Conservation (phyloP, 2,329 filamentous ascomycete genomes). For the Xylariaceae sp. region DNA sequence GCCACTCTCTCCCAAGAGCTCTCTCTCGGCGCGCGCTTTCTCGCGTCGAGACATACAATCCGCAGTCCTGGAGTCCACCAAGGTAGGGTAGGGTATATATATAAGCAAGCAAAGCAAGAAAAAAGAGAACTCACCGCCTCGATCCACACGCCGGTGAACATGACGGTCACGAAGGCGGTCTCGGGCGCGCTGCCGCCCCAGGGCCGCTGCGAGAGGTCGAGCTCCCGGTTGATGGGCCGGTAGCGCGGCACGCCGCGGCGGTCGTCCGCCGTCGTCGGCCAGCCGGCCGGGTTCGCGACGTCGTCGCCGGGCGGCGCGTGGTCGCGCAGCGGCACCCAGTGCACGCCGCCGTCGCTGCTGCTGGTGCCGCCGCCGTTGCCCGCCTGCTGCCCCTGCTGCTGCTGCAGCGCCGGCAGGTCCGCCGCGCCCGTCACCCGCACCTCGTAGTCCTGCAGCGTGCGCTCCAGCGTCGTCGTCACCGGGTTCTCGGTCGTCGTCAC, state of each 20-base stretch:
- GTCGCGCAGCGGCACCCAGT: conserved; percentile 14
- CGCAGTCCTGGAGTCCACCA: no score
- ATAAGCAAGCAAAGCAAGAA: not conserved
- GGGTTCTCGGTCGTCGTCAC: conserved; percentile 17
- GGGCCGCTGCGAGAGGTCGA: conserved; percentile 17
- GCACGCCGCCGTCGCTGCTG: no score
- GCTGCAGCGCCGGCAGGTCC: conserved; percentile 3
- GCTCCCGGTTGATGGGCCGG: conserved; percentile 18
- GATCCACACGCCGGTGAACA: conserved; percentile 22
- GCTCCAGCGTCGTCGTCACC: conserved; percentile 11
- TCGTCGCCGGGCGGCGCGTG: conserved; percentile 6
- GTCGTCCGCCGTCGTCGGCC: conserved; percentile 10
- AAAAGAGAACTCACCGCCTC: conserved; percentile 17
- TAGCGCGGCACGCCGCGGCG: conserved; percentile 21
- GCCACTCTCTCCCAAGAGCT: not conserved
- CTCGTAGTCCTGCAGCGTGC: conserved; percentile 22
- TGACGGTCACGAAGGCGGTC: conserved; percentile 16
- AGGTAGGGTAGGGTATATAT: no score
- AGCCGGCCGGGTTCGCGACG: conserved; percentile 17
- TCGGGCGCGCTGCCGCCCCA: conserved; percentile 17
- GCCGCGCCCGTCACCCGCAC: conserved; percentile 15
- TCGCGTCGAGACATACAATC: no score
- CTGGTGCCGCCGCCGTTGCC: no score
- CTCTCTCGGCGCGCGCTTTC: no score
- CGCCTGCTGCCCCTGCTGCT: no score